A percentile compares a stretch with the other conserved stretches of the same genome.
phyloP scores from a whole-genome alignment of 1,139 yeast genomes.

The Suhomyces wounanorum region DNA sequence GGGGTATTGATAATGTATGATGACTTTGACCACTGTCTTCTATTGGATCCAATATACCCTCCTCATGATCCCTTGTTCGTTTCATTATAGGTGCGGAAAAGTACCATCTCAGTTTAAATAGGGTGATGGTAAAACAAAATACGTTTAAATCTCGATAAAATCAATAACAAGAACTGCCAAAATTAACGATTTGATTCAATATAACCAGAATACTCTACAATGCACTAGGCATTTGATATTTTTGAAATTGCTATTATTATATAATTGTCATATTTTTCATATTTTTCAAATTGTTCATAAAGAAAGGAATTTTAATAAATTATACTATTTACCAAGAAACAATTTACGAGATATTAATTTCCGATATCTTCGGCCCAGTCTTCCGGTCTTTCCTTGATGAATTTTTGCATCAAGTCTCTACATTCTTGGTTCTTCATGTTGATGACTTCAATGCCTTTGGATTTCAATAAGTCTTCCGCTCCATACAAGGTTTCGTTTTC shows the following conservation, averaged over 20 bases:
- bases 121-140: too few relatives aligned
- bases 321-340: neutral
- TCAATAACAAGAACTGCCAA: too few relatives aligned
- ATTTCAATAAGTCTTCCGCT: slow-evolving; percentile 66
- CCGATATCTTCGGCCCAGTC: slow-evolving; percentile 95
- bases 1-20: neutral
- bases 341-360: slow-evolving; percentile 23
- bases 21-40: neutral
- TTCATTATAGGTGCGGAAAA: neutral
- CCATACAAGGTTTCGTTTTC: slow-evolving; percentile 82
- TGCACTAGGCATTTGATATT: too few relatives aligned
- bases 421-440: slow-evolving; percentile 70
- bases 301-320: neutral
- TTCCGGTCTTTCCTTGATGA: slow-evolving; percentile 73
- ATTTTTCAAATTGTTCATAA: neutral
- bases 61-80: neutral
- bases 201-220: too few relatives aligned
- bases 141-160: too few relatives aligned
- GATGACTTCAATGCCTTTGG: slow-evolving; percentile 73
- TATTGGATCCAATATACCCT: neutral
- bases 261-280: neutral
- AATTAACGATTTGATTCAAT: too few relatives aligned
- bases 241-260: neutral
- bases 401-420: slow-evolving; percentile 69
- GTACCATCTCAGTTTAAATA: too few relatives aligned